phyloP scores from a whole-genome alignment of 805 yeast species.

The Sugiyamaella smithiae region DNA sequence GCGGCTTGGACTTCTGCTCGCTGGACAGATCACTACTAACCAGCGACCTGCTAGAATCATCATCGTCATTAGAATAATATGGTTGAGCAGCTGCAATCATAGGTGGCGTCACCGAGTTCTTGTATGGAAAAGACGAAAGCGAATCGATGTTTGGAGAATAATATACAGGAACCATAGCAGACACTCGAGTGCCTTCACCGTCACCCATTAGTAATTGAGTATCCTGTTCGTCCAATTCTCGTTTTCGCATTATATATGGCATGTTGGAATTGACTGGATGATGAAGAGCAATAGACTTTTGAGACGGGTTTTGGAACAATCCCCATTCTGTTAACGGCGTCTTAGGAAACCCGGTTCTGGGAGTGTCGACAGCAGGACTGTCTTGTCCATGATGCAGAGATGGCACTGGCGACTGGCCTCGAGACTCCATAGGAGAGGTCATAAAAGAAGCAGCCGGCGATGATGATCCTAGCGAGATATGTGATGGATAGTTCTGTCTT shows the following conservation, averaged over 20 bases:
- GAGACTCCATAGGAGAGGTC: neutral
- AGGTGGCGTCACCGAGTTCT: constrained; percentile 30
- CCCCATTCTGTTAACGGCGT: constrained; percentile 1
- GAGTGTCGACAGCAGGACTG: constrained; percentile 1
- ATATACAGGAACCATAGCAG: constrained; percentile 28
- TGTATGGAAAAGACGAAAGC: constrained; percentile 29
- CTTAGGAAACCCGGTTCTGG: neutral
- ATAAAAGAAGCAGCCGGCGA: neutral
- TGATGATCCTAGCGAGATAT: neutral
- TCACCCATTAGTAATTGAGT: neutral
- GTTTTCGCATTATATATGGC: constrained; percentile 14
- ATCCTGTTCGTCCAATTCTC: constrained; percentile 19
- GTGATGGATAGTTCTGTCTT: constrained; percentile 3
- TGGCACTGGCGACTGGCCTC: neutral
- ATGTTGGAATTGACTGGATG: constrained; percentile 22
- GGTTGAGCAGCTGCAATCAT: constrained; percentile 7
- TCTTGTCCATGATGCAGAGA: neutral
- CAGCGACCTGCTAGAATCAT: no score
- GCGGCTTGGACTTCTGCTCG: no score
- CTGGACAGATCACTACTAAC: no score
- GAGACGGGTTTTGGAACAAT: neutral
- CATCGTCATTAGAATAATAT: constrained; percentile 5
- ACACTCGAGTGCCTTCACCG: neutral
- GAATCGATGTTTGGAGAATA: constrained; percentile 24
- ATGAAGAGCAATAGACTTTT: neutral